phyloP scores from a whole-genome alignment of 176 grass and related monocot species.

The Eragrostis curvula region DNA sequence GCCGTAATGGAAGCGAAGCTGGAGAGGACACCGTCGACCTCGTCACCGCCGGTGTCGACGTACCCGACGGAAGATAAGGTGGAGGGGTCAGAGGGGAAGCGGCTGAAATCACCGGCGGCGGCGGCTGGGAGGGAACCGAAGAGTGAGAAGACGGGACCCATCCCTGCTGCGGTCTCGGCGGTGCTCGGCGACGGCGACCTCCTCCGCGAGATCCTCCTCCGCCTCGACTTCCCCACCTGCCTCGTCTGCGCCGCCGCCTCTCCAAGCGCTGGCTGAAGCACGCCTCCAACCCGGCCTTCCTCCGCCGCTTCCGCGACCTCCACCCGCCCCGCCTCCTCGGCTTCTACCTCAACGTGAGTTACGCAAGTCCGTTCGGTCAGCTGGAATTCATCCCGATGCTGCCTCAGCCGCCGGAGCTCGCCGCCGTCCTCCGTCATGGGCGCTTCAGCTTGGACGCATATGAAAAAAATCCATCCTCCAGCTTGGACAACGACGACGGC shows the following conservation, averaged over 20 bases:
- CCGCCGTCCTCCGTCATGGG: background rate
- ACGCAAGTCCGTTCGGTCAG: background rate
- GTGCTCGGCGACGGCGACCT: slow-evolving; percentile 27
- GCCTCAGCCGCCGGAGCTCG: background rate
- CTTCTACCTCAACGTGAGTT: slow-evolving; percentile 2
- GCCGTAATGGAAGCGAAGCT: too few relatives aligned
- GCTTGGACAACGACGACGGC: too few relatives aligned
- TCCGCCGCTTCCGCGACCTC: slow-evolving; percentile 18
- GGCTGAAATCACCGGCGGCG: background rate
- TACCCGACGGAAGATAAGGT: background rate
- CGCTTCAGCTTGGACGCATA: background rate
- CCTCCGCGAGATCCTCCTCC: slow-evolving; percentile 18
- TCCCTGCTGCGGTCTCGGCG: background rate
- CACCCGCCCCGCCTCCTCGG: slow-evolving; percentile 19
- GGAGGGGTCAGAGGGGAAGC: background rate
- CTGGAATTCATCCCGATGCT: slow-evolving; percentile 9
- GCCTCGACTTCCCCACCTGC: slow-evolving; percentile 7
- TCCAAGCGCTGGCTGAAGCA: background rate
- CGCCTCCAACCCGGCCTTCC: slow-evolving; percentile 17
- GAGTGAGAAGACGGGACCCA: too few relatives aligned
- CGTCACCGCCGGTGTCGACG: too few relatives aligned
- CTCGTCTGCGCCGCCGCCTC: slow-evolving; percentile 21
- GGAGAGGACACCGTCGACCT: too few relatives aligned
- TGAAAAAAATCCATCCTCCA: too few relatives aligned
- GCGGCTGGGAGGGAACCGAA: background rate